phyloP scores from a whole-genome alignment of 208 protist genomes.

The Trypanosoma conorhini region DNA sequence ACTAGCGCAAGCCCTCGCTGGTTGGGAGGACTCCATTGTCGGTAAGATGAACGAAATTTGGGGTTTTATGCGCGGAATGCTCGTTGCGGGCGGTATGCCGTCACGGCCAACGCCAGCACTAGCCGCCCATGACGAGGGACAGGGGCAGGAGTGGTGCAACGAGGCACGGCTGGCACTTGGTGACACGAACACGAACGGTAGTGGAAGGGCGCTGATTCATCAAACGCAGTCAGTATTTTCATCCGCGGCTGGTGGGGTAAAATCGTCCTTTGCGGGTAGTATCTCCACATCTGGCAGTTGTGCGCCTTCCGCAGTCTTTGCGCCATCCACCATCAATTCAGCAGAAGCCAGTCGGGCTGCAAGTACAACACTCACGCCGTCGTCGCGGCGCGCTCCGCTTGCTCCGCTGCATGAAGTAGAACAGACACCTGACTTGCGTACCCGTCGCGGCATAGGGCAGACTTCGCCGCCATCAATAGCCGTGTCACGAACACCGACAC shows the following conservation, averaged over 20 bases:
- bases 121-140: neutral
- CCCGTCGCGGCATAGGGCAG: neutral
- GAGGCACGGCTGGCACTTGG: neutral
- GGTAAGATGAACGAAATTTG: constrained; percentile 22
- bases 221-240: neutral
- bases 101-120: neutral
- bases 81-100: neutral
- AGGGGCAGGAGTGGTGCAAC: neutral
- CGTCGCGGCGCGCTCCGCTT: neutral
- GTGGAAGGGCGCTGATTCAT: neutral
- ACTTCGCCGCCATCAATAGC: constrained; percentile 12
- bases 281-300: neutral
- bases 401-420: neutral
- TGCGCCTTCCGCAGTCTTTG: neutral
- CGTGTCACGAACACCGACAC: constrained; percentile 16
- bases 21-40: constrained; percentile 34
- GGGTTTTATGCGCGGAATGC: constrained; percentile 6
- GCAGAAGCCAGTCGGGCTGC: neutral
- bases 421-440: neutral
- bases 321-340: constrained; percentile 6
- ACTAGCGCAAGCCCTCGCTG: constrained; percentile 21
- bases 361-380: neutral
- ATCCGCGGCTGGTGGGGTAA: neutral
- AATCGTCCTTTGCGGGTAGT: neutral
- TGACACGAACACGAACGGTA: neutral